These are phyloP conservation scores for Emmonsia crescens DNA, from an alignment of 2,329 filamentous ascomycete species.

Conservation along the genomic window DNA sequence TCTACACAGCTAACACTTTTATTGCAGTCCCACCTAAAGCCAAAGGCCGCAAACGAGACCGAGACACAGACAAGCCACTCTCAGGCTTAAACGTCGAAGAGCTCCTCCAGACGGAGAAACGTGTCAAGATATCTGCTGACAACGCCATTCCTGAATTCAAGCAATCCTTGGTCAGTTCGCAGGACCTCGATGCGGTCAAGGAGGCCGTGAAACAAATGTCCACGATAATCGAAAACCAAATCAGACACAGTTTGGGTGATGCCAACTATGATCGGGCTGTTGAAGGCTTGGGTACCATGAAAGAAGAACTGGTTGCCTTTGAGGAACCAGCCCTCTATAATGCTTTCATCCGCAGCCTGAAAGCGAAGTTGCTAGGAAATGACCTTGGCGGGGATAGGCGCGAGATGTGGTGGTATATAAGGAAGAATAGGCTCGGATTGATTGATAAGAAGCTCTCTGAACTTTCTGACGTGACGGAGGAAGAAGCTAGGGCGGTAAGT, in stretches of 20 bases:
- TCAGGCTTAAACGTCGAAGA: constrained; percentile 81
- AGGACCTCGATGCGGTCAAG: constrained; percentile 51
- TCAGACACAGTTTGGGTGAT: constrained; percentile 65
- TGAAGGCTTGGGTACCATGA: constrained; percentile 67
- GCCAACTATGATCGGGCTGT: constrained; percentile 61
- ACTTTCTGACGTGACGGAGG: constrained; percentile 53
- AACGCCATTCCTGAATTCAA: constrained; percentile 91
- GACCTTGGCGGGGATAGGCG: constrained; percentile 64
- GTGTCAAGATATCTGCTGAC: constrained; percentile 45
- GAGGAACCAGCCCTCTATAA: constrained; percentile 74
- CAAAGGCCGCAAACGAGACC: constrained; percentile 58
- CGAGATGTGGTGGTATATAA: constrained; percentile 72
- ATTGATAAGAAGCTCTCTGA: constrained; percentile 56
- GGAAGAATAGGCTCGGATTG: constrained; percentile 57
- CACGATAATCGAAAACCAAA: constrained; percentile 54
- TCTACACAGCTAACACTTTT: not conserved
- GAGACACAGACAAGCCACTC: constrained; percentile 65
- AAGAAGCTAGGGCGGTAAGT: constrained; percentile 54
- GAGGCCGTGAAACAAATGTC: constrained; percentile 66
- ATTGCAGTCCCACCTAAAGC: constrained; percentile 61
- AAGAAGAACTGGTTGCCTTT: constrained; percentile 61
- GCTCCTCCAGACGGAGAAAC: constrained; percentile 54
- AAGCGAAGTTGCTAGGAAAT: constrained; percentile 57
- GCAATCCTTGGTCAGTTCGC: constrained; percentile 54
- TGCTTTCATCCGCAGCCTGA: constrained; percentile 57